Evolutionary conservation across 2,329 filamentous ascomycete genomes (phyloP), one percentile per base, ranked within the genome.

Genomic region (Nectriaceae sp.): DNA sequence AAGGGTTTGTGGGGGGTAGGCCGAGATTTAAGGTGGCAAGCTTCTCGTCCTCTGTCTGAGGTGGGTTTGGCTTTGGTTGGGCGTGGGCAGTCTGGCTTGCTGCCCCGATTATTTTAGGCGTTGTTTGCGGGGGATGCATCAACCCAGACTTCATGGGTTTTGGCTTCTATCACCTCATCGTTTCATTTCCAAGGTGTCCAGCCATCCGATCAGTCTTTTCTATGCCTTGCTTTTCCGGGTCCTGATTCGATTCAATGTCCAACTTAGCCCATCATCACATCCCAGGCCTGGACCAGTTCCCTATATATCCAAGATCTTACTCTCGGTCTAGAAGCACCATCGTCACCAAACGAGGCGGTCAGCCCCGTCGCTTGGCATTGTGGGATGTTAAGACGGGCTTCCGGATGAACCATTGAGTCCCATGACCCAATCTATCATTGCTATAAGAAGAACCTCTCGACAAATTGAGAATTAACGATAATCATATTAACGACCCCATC

Each of bases 81-180:
- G 48, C 44, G 41, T 47, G 50, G 52, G 40, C 16, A 40, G 43
- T 42, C 53, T 55, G 50, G 57, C 50, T 55, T 47, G 59, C 59
- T 49, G 57, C 54, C 60, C 59, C 59, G 56, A 51, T 62, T 62
- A 57, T 62, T 62, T 62, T 57, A 54, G 52, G 45, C 46, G 33
- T 36, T 41, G 43, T 48, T 54, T 61, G 51, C 52, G 36, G 48
- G 49, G 57, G 54, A 47, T 49, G 45, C 35, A 21, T 29, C 24
- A 13, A 13, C 13, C 42, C 42, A 40, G 44, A 50, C 24, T 29
- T 13, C 6, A 29, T 29, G 24, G 24, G 24, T 29, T 29, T 29
- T 29, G 24, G n/a, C n/a, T n/a, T 29, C 24, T 48, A 53, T 54
- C 44, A 43, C 59, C 44, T 48, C 46, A 49, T 52, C 40, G 44